These are phyloP conservation scores for Alternaria sp. DNA, from an alignment of 2,329 filamentous ascomycete genomes.

Conservation along the genomic window DNA sequence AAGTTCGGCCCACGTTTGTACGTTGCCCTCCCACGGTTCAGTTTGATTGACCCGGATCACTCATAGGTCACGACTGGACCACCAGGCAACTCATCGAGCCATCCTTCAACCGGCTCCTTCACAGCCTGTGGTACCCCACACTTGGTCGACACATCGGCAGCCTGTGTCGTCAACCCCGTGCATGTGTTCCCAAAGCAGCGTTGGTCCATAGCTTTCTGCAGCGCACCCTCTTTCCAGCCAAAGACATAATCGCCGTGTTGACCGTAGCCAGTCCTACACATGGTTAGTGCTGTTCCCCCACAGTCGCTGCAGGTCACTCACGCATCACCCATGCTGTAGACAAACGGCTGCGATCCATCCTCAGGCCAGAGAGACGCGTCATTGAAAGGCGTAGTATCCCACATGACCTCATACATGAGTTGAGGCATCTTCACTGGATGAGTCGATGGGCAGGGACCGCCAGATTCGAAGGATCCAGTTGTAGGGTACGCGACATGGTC, in stretches of 20 bases:
- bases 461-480: slow-evolving; percentile 27
- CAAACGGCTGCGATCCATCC: slow-evolving; percentile 34
- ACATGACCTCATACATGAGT: slow-evolving; percentile 56
- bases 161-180: slow-evolving; percentile 39
- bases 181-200: slow-evolving; percentile 42
- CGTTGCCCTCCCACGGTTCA: neutral
- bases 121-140: slow-evolving; percentile 29
- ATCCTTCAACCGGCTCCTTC: slow-evolving; percentile 28
- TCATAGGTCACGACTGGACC: slow-evolving; percentile 18
- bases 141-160: slow-evolving; percentile 16
- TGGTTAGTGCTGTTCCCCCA: neutral
- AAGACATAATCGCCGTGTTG: slow-evolving; percentile 36
- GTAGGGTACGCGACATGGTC: slow-evolving; percentile 53
- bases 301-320: slow-evolving; percentile 2
- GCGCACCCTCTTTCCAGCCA: slow-evolving; percentile 58
- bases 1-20: neutral
- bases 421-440: slow-evolving; percentile 56
- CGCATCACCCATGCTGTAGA: slow-evolving; percentile 49
- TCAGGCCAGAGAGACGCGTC: slow-evolving; percentile 30
- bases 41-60: neutral
- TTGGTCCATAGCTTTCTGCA: slow-evolving; percentile 53
- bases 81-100: slow-evolving; percentile 28
- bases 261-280: slow-evolving; percentile 31
- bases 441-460: slow-evolving; percentile 46
- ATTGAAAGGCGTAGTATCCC: slow-evolving; percentile 49